Base-by-base conservation (phyloP, 2,329 filamentous ascomycete genomes). In the Helotiales sp. region DNA sequence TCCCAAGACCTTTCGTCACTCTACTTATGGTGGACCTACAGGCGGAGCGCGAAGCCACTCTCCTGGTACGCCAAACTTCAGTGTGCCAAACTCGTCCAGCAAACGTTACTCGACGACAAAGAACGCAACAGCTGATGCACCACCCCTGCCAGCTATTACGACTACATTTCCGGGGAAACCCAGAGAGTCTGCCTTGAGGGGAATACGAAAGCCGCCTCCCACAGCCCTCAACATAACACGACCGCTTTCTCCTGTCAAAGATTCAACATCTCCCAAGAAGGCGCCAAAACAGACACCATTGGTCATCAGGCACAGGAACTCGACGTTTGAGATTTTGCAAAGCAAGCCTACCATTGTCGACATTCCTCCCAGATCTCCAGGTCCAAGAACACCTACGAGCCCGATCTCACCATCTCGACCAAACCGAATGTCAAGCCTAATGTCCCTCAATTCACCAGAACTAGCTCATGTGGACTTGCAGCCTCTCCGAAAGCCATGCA, bases 1-100 rank as follows among this genome's bases (percentile, higher is more conserved):
- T 30, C 40, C 60, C 12, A 60, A 60, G 25, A 60, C 54, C n/a
- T 58, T 55, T 27, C 66, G 66, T 24, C 66, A 69, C 49, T 67
- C 68, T 8, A 63, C 63, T 15, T 66, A 66, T 46, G 61, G 48
- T 34, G 53, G 52, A 19, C 46, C 64, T 19, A 33, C 50, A 5
- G 46, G 57, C 22, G 48, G 54, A 19, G 27, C 51, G 3, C 55
- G 54, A 46, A 52, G 29, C 15, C 54, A 56, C 27, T 66, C 65
- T 8, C 57, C 65, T 34, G 49, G 58, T 1, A 57, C 61, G n/a
- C 61, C 67, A 25, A 71, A 71, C 51, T 71, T 71, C 36, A 71
- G 69, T 55, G 60, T 69, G 0, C 69, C 69, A 38, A 64, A 62
- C 34, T 62, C 64, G 4, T 68, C 67, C 15, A 66, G 52, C 31